Conservation (phyloP, 257 asterid genomes). For the Fraxinus pennsylvanica region DNA sequence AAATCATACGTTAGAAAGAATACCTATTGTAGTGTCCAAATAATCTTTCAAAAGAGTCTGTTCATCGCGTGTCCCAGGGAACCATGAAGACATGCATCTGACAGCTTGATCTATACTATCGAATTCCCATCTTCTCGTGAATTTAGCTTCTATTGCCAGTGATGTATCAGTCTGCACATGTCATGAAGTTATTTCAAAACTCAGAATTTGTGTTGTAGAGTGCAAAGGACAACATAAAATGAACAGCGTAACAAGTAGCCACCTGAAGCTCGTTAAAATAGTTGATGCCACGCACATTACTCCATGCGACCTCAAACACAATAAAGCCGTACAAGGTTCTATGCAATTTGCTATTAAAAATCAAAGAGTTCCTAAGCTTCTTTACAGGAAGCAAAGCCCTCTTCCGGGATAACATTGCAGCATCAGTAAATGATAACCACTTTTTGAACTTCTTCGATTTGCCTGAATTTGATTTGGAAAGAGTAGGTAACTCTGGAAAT, state of each 20-base stretch:
- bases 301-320: slow-evolving; percentile 77
- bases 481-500: slow-evolving; percentile 30
- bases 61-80: slow-evolving; percentile 58
- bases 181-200: slow-evolving; percentile 12
- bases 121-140: slow-evolving; percentile 81
- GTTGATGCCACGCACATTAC: slow-evolving; percentile 71
- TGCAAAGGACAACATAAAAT: not conserved
- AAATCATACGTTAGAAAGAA: not conserved
- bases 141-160: slow-evolving; percentile 69
- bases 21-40: slow-evolving; percentile 60
- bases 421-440: slow-evolving; percentile 61
- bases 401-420: slow-evolving; percentile 55
- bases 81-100: slow-evolving; percentile 56
- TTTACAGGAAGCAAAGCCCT: slow-evolving; percentile 72
- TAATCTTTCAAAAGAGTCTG: slow-evolving; percentile 53
- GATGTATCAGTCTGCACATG: slow-evolving; percentile 74
- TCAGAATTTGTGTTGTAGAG: not conserved
- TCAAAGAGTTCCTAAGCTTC: slow-evolving; percentile 59
- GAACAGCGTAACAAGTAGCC: slow-evolving; percentile 6
- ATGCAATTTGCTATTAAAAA: slow-evolving; percentile 60
- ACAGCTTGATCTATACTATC: slow-evolving; percentile 72
- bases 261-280: slow-evolving; percentile 86
- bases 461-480: slow-evolving; percentile 33
- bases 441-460: slow-evolving; percentile 40
- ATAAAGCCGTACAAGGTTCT: slow-evolving; percentile 78